Percentiles rank a stretch among this genome's conserved stretches.
Evolutionary conservation across 805 yeast genomes (phyloP).

Genomic region (Saccharomycopsis babjevae): DNA sequence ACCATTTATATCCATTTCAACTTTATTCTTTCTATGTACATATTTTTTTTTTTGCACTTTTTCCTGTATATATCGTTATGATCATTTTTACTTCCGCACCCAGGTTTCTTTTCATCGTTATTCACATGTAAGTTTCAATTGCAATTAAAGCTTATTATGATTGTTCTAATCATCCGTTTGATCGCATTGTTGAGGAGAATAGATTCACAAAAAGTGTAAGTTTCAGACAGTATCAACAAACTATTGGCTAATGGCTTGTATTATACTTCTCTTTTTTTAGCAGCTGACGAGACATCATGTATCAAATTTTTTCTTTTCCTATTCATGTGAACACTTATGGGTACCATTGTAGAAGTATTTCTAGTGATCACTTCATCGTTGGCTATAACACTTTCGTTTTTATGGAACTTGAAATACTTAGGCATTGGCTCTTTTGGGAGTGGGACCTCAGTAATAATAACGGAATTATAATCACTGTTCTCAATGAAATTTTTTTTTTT

Average conservation of each 20-base stretch:
- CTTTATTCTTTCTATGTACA: not conserved
- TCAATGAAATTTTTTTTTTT: not conserved
- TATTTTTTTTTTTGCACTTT: not conserved
- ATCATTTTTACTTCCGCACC: not conserved
- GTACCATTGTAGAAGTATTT: not conserved
- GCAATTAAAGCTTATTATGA: too few relatives aligned
- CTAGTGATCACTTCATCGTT: not conserved
- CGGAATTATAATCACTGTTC: not conserved
- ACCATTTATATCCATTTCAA: not conserved
- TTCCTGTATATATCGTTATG: not conserved
- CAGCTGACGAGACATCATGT: not conserved
- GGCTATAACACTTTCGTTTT: not conserved
- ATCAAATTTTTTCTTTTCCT: not conserved
- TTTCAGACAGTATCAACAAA: too few relatives aligned
- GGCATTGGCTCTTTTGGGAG: constrained; percentile 16
- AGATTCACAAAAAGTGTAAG: too few relatives aligned
- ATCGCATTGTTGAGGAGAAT: too few relatives aligned
- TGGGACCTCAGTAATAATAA: constrained; percentile 3
- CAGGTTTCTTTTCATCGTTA: not conserved
- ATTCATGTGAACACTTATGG: not conserved
- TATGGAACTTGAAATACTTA: constrained; percentile 12
- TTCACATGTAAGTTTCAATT: too few relatives aligned
- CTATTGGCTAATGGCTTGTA: too few relatives aligned
- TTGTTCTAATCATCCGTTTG: too few relatives aligned
- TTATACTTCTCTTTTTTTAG: not conserved